phyloP scores from a whole-genome alignment of 805 yeast species.

The Wickerhamomyces mucosus region DNA sequence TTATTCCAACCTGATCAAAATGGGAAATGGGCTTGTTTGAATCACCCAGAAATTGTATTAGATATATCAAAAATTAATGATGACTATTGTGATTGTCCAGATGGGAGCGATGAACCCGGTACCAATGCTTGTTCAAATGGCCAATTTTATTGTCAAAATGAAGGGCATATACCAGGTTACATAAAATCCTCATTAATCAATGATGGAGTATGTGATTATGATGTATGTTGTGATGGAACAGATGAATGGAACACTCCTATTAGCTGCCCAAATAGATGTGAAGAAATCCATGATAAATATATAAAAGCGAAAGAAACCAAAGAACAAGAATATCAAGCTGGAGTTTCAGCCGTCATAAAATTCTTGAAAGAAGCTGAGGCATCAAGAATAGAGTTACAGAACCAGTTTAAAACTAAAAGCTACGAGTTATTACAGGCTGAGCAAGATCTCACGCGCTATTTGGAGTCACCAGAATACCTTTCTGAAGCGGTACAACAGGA shows the following conservation, averaged over 20 bases:
- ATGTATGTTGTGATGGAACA: constrained; percentile 86
- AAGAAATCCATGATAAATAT: constrained; percentile 18
- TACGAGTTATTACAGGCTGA: no score
- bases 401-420: constrained; percentile 4
- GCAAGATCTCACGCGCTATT: no score
- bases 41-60: constrained; percentile 54
- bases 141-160: constrained; percentile 66
- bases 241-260: constrained; percentile 47
- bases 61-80: constrained; percentile 66
- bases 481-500: constrained; percentile 1
- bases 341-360: no score
- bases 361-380: constrained; percentile 15
- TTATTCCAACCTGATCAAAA: constrained; percentile 37
- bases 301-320: constrained; percentile 1
- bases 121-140: constrained; percentile 65
- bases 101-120: constrained; percentile 96
- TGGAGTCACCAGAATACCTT: neutral
- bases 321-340: constrained; percentile 2
- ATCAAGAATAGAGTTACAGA: constrained; percentile 13
- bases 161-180: constrained; percentile 53
- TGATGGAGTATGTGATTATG: constrained; percentile 91
- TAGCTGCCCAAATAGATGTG: constrained; percentile 20
- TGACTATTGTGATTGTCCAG: constrained; percentile 93
- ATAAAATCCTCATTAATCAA: constrained; percentile 62
- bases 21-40: constrained; percentile 62